Conservation (phyloP, 139 green algal genomes). For the Coelastrella sp. region DNA sequence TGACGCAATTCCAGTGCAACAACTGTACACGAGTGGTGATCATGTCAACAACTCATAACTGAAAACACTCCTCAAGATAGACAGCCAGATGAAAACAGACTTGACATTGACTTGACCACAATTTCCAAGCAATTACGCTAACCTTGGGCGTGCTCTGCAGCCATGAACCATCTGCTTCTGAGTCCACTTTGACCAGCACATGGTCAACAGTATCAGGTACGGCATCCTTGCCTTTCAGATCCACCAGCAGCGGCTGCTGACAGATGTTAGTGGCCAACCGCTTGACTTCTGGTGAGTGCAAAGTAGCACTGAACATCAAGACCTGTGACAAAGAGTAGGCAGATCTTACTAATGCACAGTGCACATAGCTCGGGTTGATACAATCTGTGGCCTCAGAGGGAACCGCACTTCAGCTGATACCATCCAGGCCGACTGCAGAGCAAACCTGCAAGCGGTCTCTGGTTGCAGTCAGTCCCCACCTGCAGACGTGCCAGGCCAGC, state of each 20-base stretch:
- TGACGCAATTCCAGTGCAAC: too few species aligned
- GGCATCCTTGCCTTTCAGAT: conserved; percentile 64
- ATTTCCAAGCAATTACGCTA: not conserved
- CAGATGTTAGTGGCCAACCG: conserved; percentile 70
- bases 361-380: not conserved
- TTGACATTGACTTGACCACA: too few species aligned
- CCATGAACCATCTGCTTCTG: conserved; percentile 73
- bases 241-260: conserved; percentile 81
- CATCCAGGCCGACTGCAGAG: not conserved
- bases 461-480: conserved; percentile 4
- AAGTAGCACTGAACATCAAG: conserved; percentile 88
- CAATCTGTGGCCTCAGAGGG: not conserved
- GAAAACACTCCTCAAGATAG: too few species aligned
- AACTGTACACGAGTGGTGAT: too few species aligned
- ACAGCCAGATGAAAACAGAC: too few species aligned
- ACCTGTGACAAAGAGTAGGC: conserved; percentile 48
- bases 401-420: not conserved
- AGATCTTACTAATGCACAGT: not conserved
- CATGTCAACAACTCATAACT: too few species aligned
- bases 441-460: too few species aligned
- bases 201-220: conserved; percentile 89
- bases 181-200: conserved; percentile 73
- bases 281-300: conserved; percentile 82
- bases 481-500: conserved; percentile 71
- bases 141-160: conserved; percentile 71